These are phyloP conservation scores for Gardenia jasminoides DNA, from an alignment of 257 asterid genomes.

Conservation along the genomic window DNA sequence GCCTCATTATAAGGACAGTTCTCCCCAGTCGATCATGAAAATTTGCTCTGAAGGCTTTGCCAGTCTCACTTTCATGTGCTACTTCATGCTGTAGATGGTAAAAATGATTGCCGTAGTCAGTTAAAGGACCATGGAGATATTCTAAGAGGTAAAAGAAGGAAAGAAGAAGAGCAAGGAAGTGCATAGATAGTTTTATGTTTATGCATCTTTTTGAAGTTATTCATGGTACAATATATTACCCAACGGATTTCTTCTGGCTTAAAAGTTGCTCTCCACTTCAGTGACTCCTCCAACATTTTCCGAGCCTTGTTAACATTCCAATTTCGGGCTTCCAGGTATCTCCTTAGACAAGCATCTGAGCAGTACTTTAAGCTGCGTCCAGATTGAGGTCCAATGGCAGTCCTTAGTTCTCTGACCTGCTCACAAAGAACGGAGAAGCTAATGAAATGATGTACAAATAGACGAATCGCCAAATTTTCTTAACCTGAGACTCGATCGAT, in stretches of 20 bases:
- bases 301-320: conserved; percentile 79
- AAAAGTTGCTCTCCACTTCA: conserved; percentile 68
- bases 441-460: not conserved
- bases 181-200: not conserved
- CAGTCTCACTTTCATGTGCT: conserved; percentile 91
- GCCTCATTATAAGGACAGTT: conserved; percentile 84
- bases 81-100: conserved; percentile 59
- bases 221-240: conserved; percentile 40
- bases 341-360: conserved; percentile 58
- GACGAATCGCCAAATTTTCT: not conserved
- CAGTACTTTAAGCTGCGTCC: conserved; percentile 62
- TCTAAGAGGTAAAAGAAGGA: not conserved
- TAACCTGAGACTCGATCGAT: not conserved
- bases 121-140: not conserved
- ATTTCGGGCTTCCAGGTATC: conserved; percentile 74
- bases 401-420: conserved; percentile 63
- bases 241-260: conserved; percentile 91
- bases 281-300: conserved; percentile 69
- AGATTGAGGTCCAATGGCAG: conserved; percentile 56
- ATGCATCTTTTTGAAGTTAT: not conserved
- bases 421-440: not conserved
- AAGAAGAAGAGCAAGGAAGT: not conserved
- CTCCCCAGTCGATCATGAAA: conserved; percentile 73
- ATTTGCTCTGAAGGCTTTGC: conserved; percentile 78
- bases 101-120: not conserved